Evolutionary conservation across 129 eudicot genomes (phyloP), one percentile per base, ranked within the genome.

Genomic region (Chrysanthemum lavandulifolium): DNA sequence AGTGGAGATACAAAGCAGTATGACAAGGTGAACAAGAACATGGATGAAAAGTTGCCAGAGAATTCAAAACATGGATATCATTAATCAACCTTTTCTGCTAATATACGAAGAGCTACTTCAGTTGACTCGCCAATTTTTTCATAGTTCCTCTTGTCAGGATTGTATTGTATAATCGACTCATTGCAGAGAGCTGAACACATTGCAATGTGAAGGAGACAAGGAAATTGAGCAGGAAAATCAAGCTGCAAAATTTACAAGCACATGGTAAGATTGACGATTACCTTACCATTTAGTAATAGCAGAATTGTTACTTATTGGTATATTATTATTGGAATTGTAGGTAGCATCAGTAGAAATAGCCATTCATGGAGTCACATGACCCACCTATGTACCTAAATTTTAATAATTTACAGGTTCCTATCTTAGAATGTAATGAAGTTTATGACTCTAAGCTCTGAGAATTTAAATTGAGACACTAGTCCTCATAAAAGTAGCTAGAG

Each of bases 161-260:
- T 95, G 84, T 91, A 95, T 64, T 95, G 99, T 68, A 95, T 70
- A 68, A 80, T 65, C 36, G 99, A 95, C 88, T 91, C 99, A 64
- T 95, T 95, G 84, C 99, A 95, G 60, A 95, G 89, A 62, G 99
- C 96, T 68, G 99, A 95, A 83, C 97, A 95, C 97, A 95, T 95
- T 69, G 99, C 99, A 71, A 87, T 91, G 80, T 95, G 99, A 61
- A 95, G 97, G 62, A 95, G 97, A 72, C 97, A 86, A 71, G 96
- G 97, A 68, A 84, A 82, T 71, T 91, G 96, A 21, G 99, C 93
- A 31, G 99, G 99, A 83, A 86, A 78, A 29, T 91, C 96, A 69
- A 95, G 96, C 99, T 95, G 97, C 86, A 85, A 56, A 40, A 58
- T 55, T 71, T 57, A 48, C 51, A 61, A 52, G n/a, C 27, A 75